These are phyloP conservation scores for Starmerella ratchasimensis DNA, from an alignment of 805 yeast genomes.

Conservation along the genomic window DNA sequence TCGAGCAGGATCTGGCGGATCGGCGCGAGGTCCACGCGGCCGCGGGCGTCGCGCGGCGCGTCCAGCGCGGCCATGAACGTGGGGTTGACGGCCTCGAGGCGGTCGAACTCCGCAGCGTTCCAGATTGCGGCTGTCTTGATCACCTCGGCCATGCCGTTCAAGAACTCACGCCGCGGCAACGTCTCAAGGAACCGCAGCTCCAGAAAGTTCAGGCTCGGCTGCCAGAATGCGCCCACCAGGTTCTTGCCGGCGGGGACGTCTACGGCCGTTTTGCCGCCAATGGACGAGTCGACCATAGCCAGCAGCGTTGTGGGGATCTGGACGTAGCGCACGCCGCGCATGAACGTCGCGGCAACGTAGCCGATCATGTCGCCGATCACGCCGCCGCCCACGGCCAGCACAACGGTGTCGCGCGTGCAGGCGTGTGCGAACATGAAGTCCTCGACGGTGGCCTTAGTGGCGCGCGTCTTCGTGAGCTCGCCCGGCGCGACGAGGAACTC, in stretches of 20 bases:
- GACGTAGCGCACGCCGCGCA: slow-evolving; percentile 91
- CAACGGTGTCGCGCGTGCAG: slow-evolving; percentile 91
- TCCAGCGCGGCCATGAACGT: slow-evolving; percentile 52
- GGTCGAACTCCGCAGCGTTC: slow-evolving; percentile 76
- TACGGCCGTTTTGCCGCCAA: slow-evolving; percentile 97
- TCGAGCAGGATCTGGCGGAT: slow-evolving; percentile 63
- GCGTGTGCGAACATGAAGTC: slow-evolving; percentile 71
- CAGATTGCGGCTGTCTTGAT: slow-evolving; percentile 97
- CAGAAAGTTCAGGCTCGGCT: slow-evolving; percentile 75
- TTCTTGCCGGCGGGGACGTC: slow-evolving; percentile 95
- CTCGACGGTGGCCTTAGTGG: slow-evolving; percentile 84
- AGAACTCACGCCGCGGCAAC: slow-evolving; percentile 82
- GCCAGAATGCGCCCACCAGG: slow-evolving; percentile 95
- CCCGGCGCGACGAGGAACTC: slow-evolving; percentile 79
- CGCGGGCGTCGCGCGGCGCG: slow-evolving; percentile 31
- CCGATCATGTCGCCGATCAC: slow-evolving; percentile 99
- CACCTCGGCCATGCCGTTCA: slow-evolving; percentile 97
- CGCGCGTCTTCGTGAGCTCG: slow-evolving; percentile 75
- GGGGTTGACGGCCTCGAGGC: slow-evolving; percentile 67
- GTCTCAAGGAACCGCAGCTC: slow-evolving; percentile 80
- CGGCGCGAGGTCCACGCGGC: slow-evolving; percentile 48
- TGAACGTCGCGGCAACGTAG: slow-evolving; percentile 96
- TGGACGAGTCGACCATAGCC: slow-evolving; percentile 96
- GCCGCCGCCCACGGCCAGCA: slow-evolving; percentile 94
- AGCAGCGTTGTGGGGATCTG: slow-evolving; percentile 89